Percentiles rank a stretch among this genome's conserved stretches.
Conservation (phyloP, 331 rosid species). For the Quercus phellos region DNA sequence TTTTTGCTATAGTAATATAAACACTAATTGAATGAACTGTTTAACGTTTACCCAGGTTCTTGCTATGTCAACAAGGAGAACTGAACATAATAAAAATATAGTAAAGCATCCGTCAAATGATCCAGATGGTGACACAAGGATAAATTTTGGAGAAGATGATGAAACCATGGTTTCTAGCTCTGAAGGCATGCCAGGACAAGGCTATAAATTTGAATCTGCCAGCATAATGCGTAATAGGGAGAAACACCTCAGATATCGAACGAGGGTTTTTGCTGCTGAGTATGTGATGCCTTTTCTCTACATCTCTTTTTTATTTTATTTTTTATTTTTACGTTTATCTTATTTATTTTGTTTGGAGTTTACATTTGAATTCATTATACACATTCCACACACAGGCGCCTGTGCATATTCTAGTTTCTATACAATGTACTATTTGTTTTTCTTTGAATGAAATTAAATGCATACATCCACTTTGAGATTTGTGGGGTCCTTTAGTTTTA, state of each 20-base stretch:
- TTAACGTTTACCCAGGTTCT: slow-evolving; percentile 60
- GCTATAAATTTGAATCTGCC: slow-evolving; percentile 45
- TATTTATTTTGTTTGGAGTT: not conserved
- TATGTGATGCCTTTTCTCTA: slow-evolving; percentile 37
- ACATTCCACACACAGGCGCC: not conserved
- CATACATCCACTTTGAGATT: not conserved
- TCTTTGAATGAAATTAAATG: not conserved
- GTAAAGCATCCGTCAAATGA: slow-evolving; percentile 44
- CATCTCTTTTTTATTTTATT: not conserved
- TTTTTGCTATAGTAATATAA: not conserved
- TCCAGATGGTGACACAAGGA: slow-evolving; percentile 51
- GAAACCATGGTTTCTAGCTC: slow-evolving; percentile 86
- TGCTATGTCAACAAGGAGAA: slow-evolving; percentile 66
- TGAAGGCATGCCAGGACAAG: slow-evolving; percentile 22
- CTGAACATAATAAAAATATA: slow-evolving; percentile 35
- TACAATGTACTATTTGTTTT: not conserved
- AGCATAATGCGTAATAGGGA: slow-evolving; percentile 53
- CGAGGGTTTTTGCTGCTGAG: slow-evolving; percentile 98
- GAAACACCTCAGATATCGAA: slow-evolving; percentile 90
- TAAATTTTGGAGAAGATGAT: slow-evolving; percentile 57
- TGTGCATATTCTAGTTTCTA: not conserved
- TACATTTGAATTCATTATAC: not conserved
- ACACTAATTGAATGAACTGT: slow-evolving; percentile 17
- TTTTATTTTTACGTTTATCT: too few relatives aligned
- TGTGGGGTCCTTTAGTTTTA: not conserved